Base-by-base conservation (phyloP, 164 flowering plant genomes). In the Berberis vulgaris region DNA sequence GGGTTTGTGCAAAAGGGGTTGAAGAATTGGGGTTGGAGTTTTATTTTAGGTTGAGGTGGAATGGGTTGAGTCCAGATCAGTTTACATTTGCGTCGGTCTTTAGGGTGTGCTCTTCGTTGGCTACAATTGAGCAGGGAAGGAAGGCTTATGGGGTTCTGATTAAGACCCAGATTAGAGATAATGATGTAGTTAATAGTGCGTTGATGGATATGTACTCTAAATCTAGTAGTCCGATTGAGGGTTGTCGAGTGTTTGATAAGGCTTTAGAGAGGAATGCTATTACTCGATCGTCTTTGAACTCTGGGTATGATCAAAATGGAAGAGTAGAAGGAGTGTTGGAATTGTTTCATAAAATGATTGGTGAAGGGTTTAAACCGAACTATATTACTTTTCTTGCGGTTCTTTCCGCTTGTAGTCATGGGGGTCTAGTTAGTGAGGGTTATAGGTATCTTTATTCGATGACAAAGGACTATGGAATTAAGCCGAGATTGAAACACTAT, bases 161-260 rank as follows among this genome's bases (percentile, higher is more conserved):
- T 39, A 91, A 91, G 79, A 74, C 77, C 62, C 68, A 71, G 54
- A 66, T 77, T 52, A 64, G 45, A 54, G 77, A 73, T 45, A 91
- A 87, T 74, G 80, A 88, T 61, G 87, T 91, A 10, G 90, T 84
- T 54, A 78, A 74, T 58, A 82, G 94, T 73, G 91, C 94, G 9
- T 81, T 89, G 41, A 77, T 87, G 72, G 94, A 87, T 72, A 89
- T 91, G 94, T 88, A 87, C 71, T 91, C 87, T 57, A 91, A 88
- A 64, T 88, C 88, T 62, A 76, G 91, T 64, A 72, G 75, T 65
- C 69, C 73, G 10, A 49, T 3, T 49, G 97, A 83, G 67, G 97
- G 81, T 39, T 82, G 67, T 63, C 65, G 26, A 53, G 87, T 78
- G 45, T 88, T 88, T 75, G 71, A 82, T 58, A 67, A 73, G 58